Conservation (phyloP, 1,139 yeast species). For the Candida tetrigidarum region DNA sequence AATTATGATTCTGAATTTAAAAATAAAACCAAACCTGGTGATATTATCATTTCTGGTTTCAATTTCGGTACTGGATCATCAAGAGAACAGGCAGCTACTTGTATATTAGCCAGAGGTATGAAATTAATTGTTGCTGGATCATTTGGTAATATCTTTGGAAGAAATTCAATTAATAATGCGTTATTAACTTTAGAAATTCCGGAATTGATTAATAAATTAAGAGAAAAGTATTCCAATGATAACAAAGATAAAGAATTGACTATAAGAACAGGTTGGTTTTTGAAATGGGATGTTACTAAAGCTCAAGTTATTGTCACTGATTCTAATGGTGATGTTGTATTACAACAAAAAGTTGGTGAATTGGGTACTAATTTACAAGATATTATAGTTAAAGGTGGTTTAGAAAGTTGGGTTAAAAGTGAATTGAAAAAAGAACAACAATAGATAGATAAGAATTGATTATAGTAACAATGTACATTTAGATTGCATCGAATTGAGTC, state of each 20-base stretch:
- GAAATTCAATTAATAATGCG: slow-evolving; percentile 97
- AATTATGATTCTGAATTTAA: slow-evolving; percentile 92
- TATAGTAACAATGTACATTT: neutral
- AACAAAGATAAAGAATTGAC: slow-evolving; percentile 71
- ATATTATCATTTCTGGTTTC: slow-evolving; percentile 88
- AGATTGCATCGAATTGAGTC: too few relatives aligned
- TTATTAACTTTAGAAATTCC: slow-evolving; percentile 93
- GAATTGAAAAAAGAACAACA: slow-evolving; percentile 46
- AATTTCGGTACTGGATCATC: slow-evolving; percentile 99
- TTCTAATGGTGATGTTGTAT: slow-evolving; percentile 62
- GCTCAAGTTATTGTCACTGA: slow-evolving; percentile 82
- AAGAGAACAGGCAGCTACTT: slow-evolving; percentile 99
- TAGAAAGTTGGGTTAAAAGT: slow-evolving; percentile 96
- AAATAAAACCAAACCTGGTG: slow-evolving; percentile 80
- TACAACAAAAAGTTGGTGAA: slow-evolving; percentile 91
- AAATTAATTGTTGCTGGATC: slow-evolving; percentile 95
- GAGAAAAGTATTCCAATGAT: slow-evolving; percentile 78
- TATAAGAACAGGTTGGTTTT: slow-evolving; percentile 91
- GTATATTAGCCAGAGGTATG: slow-evolving; percentile 92
- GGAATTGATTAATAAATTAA: slow-evolving; percentile 71
- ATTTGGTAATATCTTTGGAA: slow-evolving; percentile 93
- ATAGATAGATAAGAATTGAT: neutral
- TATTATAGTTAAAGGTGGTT: slow-evolving; percentile 94
- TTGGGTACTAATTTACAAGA: slow-evolving; percentile 95
- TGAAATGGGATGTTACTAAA: slow-evolving; percentile 90